Percentiles rank a stretch among this genome's conserved stretches.
Evolutionary conservation across 108 stramenopile genomes (phyloP).

Genomic region (Tribonema minus): DNA sequence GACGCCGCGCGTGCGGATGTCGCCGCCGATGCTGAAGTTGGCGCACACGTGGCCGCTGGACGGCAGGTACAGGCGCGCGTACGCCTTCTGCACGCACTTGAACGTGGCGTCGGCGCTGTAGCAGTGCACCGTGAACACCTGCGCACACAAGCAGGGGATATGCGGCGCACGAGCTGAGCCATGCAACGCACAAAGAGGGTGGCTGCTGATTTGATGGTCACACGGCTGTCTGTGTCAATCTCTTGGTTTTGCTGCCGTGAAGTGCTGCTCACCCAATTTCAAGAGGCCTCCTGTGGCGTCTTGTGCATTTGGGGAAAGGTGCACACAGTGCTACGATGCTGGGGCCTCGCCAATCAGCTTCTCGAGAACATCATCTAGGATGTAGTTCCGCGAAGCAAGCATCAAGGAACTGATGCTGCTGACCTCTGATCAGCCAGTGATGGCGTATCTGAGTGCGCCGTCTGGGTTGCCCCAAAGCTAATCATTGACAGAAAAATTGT

Average conservation of each 20-base stretch:
- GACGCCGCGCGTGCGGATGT: neutral
- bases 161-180: neutral
- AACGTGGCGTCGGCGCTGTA: neutral
- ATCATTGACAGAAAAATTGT: no score
- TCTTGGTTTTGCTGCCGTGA: neutral
- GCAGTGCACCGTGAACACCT: neutral
- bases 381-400: no score
- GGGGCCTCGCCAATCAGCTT: no score
- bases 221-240: neutral
- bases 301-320: neutral
- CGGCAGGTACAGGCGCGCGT: neutral
- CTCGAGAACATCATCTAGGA: no score
- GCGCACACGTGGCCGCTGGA: neutral
- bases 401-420: no score
- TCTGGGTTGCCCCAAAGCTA: no score
- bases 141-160: neutral
- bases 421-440: no score
- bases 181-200: neutral
- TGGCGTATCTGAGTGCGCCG: no score
- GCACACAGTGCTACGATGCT: no score
- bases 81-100: neutral
- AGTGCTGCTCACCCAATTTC: neutral
- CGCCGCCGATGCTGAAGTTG: neutral
- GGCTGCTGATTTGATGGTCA: neutral
- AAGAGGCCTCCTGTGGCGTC: neutral